Evolutionary conservation across 345 rosid species (phyloP), one percentile per base, ranked within the genome.

Genomic region (Tarenaya hassleriana): DNA sequence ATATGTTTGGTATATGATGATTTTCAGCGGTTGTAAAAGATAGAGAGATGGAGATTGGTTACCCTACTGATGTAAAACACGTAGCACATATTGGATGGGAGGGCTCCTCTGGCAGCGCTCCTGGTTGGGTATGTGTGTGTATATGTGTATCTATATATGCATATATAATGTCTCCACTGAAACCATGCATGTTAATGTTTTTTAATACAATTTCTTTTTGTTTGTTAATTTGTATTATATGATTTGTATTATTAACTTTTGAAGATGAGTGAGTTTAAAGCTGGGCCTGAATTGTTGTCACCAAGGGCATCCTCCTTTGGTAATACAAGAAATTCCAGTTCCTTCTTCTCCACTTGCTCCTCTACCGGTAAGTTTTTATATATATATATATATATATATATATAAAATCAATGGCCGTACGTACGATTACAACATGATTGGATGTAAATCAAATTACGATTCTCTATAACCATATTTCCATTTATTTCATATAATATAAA

Each of bases 51-150:
- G 82, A 91, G 65, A 91, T 91, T 67, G 96, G 98, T 74, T 82
- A 70, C 50, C 98, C 95, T 4, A 87, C 96, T 55, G 95, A 91
- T 74, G 96, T 91, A 16, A 91, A 84, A 69, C 98, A 91, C 61
- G 90, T 87, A 62, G 84, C 96, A 37, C 95, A 87, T 54, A 80
- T 91, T 47, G 96, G 96, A 1, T 82, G 82, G 92, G 95, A 91
- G 33, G 87, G 92, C 33, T 61, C 71, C 42, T 75, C 94, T 62
- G 81, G 85, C 24, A 61, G 55, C 67, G 77, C 85, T 24, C 98
- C 98, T 44, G 81, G 72, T 64, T 91, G 98, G 96, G 98, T 87
- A 75, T 62, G 90, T 66, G 34, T 46, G 8, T 34, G 44, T 11
- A 32, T 17, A 24, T 34, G 12, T 11, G n/a, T 10, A 13, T 34